Conservation (phyloP, 139 green algal species). For the Chlamydomonas eustigma region DNA sequence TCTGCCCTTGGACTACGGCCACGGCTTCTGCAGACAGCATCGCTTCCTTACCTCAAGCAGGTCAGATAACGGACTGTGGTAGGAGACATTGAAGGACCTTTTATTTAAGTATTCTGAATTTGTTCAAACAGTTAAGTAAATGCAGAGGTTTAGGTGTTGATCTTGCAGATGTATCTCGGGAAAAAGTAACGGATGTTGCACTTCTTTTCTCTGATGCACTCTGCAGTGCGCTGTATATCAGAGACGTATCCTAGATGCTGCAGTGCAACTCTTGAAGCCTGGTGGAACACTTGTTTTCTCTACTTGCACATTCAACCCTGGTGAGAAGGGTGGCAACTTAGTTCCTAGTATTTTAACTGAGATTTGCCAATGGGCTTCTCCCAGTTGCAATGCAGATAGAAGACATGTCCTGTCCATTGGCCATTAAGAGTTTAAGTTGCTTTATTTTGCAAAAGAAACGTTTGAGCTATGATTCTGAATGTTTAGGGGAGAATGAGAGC, state of each 20-base stretch:
- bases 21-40: slow-evolving; percentile 44
- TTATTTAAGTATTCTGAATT: background rate
- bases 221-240: slow-evolving; percentile 58
- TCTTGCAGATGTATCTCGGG: too few relatives aligned
- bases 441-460: too few relatives aligned
- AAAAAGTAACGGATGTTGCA: too few relatives aligned
- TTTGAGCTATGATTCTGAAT: background rate
- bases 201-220: background rate
- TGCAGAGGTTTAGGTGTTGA: background rate
- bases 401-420: too few relatives aligned
- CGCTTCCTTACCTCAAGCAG: slow-evolving; percentile 27
- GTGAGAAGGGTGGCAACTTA: too few relatives aligned
- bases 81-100: too few relatives aligned
- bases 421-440: too few relatives aligned
- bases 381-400: too few relatives aligned
- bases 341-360: too few relatives aligned
- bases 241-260: slow-evolving; percentile 61
- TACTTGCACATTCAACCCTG: slow-evolving; percentile 84
- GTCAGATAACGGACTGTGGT: too few relatives aligned
- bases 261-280: slow-evolving; percentile 69
- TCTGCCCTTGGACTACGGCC: slow-evolving; percentile 82
- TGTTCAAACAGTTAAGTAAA: background rate
- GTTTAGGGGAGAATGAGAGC: slow-evolving; percentile 83
- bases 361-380: too few relatives aligned
- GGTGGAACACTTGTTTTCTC: slow-evolving; percentile 84